A percentile compares a stretch with the other conserved stretches of the same genome.
phyloP scores from a whole-genome alignment of 768 basidiomycete species.

The Serendipita sp. region DNA sequence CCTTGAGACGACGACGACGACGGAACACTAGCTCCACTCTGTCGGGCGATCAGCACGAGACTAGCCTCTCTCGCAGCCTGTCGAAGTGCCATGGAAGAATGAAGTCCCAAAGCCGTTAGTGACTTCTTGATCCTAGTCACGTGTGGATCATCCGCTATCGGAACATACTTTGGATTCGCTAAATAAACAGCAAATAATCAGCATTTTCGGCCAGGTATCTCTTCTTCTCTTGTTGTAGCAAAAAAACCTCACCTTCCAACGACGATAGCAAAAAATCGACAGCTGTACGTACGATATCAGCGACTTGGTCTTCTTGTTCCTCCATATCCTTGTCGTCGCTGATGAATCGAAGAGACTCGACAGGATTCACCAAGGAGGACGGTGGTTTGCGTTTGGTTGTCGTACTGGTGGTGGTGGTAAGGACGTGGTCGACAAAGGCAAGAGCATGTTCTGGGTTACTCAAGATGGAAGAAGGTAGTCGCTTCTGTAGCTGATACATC shows the following conservation, averaged over 20 bases:
- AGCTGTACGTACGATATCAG: conserved; percentile 35
- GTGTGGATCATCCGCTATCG: conserved; percentile 28
- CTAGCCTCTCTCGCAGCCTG: conserved; percentile 59
- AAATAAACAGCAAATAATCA: too few species aligned
- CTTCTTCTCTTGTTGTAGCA: too few species aligned
- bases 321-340: background rate
- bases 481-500: conserved; percentile 63
- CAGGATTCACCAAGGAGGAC: background rate
- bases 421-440: conserved; percentile 65
- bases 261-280: conserved; percentile 68
- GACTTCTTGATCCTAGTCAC: conserved; percentile 39
- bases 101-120: too few species aligned
- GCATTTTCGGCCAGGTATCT: background rate
- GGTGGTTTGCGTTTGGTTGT: background rate
- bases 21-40: conserved; percentile 37
- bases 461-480: conserved; percentile 44
- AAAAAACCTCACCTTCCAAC: conserved; percentile 69
- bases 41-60: conserved; percentile 64
- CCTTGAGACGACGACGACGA: conserved; percentile 19
- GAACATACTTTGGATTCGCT: conserved; percentile 13
- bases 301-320: conserved; percentile 16
- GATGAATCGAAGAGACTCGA: background rate
- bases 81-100: conserved; percentile 41
- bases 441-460: conserved; percentile 56
- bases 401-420: conserved; percentile 28